phyloP scores from a whole-genome alignment of 2,329 filamentous ascomycete species.

The Mollisia scopiformis region DNA sequence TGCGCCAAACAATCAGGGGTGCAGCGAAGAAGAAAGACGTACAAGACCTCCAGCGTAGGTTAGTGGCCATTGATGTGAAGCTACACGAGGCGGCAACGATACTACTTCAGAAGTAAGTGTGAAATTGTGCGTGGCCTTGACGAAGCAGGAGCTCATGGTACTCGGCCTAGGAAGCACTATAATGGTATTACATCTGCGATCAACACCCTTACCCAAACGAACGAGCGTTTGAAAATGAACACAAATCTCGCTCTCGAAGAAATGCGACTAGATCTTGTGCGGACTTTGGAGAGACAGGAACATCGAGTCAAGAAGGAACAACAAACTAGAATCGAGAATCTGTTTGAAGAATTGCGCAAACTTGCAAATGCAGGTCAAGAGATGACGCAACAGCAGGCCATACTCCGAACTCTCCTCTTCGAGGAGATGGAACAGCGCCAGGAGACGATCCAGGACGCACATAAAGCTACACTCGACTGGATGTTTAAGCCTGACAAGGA shows the following conservation, averaged over 20 bases:
- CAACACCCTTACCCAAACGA: not conserved
- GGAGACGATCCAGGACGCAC: conserved; percentile 3
- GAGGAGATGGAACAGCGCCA: conserved; percentile 1
- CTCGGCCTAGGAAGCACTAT: not conserved
- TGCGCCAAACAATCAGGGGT: not conserved
- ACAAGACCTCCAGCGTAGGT: not conserved
- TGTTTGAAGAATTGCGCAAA: not conserved
- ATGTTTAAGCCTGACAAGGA: not conserved
- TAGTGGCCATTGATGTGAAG: not conserved
- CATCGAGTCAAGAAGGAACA: not conserved
- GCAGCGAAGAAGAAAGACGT: not conserved
- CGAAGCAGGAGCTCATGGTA: not conserved
- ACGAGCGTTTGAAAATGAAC: not conserved
- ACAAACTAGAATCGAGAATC: not conserved
- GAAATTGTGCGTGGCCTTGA: not conserved
- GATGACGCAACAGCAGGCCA: not conserved
- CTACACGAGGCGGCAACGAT: not conserved
- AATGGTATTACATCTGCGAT: conserved; percentile 1
- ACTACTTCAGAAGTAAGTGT: not conserved
- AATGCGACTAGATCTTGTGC: not conserved
- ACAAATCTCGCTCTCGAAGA: not conserved
- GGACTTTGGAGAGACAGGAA: not conserved
- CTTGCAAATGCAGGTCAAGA: not conserved
- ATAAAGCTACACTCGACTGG: conserved; percentile 10
- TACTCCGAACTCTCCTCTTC: not conserved